Base-by-base conservation (phyloP, 495 filamentous ascomycete species). In the Aspergillus olivimuriae region DNA sequence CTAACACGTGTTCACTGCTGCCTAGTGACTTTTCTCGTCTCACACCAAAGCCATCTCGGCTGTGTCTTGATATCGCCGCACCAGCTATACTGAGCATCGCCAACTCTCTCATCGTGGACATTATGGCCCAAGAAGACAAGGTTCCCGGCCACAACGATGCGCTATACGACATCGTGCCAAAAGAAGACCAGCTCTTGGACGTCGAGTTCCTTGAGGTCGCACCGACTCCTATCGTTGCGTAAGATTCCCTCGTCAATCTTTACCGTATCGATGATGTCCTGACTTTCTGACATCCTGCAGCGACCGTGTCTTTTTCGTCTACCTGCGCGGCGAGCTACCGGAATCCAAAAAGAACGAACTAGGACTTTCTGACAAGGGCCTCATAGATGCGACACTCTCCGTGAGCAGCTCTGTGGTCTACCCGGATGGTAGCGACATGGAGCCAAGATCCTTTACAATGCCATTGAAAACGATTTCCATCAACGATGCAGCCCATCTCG, bases 401-500 rank as follows among this genome's bases (percentile, higher is more conserved):
- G 48, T 51, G 39, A 46, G 48, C 43, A 7, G 2, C 48, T 51
- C 48, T 46, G 48, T 14, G 16, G 38, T 78, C 39, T 80, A 75
- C 51, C 41, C 79, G 6, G 42, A 51, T 51, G 48, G 48, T 45
- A 43, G 42, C 34, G 21, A 38, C 17, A 42, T 36, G 4, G 24
- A 51, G 6, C 20, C 31, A 46, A 11, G 19, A 4, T 46, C 48
- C 23, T 4, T 31, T 31, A 46, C 33, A 46, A 10, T n/a, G 11
- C 48, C 48, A 21, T 24, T 43, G 3, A 51, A 35, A 34, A 46
- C 48, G 43, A 46, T 20, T 34, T 22, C 39, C 39, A 21, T 43
- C 17, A 39, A 38, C 22, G 34, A 42, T 38, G 7, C 31, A 43
- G 38, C 46, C 31, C 46, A 43, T 23, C 46, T 48, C 16, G 30